A percentile compares a stretch with the other conserved stretches of the same genome.
phyloP scores from a whole-genome alignment of 495 filamentous ascomycete genomes.

The Annulohypoxylon moriforme region DNA sequence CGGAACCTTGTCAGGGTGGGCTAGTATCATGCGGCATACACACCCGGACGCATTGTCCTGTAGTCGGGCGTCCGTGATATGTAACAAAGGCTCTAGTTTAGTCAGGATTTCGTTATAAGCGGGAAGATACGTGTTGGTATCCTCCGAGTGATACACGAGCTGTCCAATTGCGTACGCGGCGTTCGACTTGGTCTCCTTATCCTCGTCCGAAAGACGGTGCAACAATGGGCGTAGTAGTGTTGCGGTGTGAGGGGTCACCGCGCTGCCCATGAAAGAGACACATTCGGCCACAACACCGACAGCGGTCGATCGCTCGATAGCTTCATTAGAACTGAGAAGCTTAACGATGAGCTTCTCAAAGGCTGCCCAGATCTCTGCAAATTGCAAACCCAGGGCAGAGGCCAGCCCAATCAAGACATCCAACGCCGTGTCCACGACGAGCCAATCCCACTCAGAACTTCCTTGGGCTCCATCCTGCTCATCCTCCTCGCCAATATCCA shows the following conservation, averaged over 20 bases:
- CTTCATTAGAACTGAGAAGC: slow-evolving; percentile 84
- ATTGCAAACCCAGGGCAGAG: slow-evolving; percentile 81
- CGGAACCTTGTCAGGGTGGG: slow-evolving; percentile 81
- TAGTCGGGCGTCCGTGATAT: slow-evolving; percentile 77
- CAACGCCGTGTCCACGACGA: slow-evolving; percentile 91
- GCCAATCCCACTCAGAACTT: slow-evolving; percentile 96
- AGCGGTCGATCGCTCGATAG: slow-evolving; percentile 85
- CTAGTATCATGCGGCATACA: slow-evolving; percentile 89
- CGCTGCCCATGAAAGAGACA: slow-evolving; percentile 82
- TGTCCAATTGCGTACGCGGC: slow-evolving; percentile 90
- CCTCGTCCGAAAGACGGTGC: slow-evolving; percentile 88
- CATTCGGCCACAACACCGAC: slow-evolving; percentile 94
- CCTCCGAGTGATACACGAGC: slow-evolving; percentile 80
- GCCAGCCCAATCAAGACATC: slow-evolving; percentile 88
- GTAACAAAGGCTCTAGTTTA: slow-evolving; percentile 86
- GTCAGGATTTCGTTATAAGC: slow-evolving; percentile 78
- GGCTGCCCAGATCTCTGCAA: slow-evolving; percentile 88
- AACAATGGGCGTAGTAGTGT: slow-evolving; percentile 82
- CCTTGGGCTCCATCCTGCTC: slow-evolving; percentile 78
- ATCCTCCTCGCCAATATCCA: slow-evolving; percentile 84
- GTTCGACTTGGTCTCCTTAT: slow-evolving; percentile 93
- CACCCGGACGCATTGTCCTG: slow-evolving; percentile 96
- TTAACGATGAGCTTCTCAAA: slow-evolving; percentile 91
- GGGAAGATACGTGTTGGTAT: slow-evolving; percentile 75
- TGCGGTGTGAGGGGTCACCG: slow-evolving; percentile 80